A percentile compares a stretch with the other conserved stretches of the same genome.
Evolutionary conservation across 2,329 filamentous ascomycete genomes (phyloP).

Genomic region (Aureobasidium musti): DNA sequence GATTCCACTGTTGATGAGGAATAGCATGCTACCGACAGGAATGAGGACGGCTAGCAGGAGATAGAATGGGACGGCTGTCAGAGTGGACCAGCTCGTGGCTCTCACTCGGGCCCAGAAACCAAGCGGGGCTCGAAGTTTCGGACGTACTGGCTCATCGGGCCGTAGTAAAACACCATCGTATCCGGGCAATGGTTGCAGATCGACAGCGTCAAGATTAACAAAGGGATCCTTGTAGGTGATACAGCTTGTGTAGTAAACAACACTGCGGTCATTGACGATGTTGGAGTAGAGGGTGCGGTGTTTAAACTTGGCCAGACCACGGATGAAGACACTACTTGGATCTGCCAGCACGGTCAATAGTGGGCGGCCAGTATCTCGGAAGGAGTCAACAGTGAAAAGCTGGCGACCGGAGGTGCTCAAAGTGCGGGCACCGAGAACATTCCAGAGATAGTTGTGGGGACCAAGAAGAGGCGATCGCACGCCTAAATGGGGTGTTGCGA

Average conservation of each 20-base stretch:
- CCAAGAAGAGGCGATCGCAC: conserved; percentile 50
- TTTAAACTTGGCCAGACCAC: conserved; percentile 73
- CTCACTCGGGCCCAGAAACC: conserved; percentile 33
- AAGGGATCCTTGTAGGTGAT: conserved; percentile 80
- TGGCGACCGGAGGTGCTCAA: conserved; percentile 83
- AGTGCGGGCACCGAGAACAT: conserved; percentile 77
- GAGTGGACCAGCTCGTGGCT: conserved; percentile 39
- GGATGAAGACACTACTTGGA: conserved; percentile 80
- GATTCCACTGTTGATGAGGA: conserved; percentile 72
- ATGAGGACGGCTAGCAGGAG: conserved; percentile 68
- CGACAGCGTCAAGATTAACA: conserved; percentile 64
- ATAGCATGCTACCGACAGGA: conserved; percentile 69
- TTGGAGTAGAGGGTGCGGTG: conserved; percentile 81
- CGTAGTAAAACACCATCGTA: conserved; percentile 78
- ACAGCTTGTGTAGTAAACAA: conserved; percentile 78
- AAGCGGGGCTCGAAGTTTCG: conserved; percentile 40
- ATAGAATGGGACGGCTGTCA: conserved; percentile 63
- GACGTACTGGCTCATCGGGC: conserved; percentile 60
- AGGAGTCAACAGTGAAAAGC: conserved; percentile 82
- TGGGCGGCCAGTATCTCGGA: conserved; percentile 78
- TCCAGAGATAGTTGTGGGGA: conserved; percentile 57
- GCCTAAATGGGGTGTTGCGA: conserved; percentile 74
- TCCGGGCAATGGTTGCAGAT: conserved; percentile 70
- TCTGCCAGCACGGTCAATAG: conserved; percentile 81
- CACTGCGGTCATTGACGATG: conserved; percentile 79